Conservation (phyloP, 106 monocot genomes). For the Narthecium ossifragum region DNA sequence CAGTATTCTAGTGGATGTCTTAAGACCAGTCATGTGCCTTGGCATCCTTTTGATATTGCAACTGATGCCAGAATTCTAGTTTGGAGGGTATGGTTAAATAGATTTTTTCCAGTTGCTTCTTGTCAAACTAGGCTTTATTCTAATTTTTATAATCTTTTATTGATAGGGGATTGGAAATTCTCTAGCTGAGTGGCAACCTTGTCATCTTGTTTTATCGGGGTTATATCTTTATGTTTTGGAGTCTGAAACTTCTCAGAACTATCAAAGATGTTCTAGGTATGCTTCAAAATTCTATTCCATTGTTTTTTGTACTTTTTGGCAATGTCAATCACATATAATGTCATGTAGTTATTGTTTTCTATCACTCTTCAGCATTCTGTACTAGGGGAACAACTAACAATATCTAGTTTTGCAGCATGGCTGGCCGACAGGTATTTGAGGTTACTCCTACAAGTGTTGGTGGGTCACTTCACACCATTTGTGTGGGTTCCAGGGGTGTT, state of each 20-base stretch:
- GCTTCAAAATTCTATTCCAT: background rate
- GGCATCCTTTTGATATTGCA: constrained; percentile 71
- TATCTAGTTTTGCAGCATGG: constrained; percentile 72
- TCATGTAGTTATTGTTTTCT: background rate
- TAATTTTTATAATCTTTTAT: constrained; percentile 5
- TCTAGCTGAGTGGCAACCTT: constrained; percentile 89
- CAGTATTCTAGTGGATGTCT: constrained; percentile 17
- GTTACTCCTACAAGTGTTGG: constrained; percentile 85
- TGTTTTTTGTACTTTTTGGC: background rate
- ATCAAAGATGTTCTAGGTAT: constrained; percentile 84
- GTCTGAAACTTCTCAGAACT: constrained; percentile 56
- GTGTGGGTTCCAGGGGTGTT: constrained; percentile 65
- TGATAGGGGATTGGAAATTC: constrained; percentile 84
- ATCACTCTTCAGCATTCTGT: constrained; percentile 6
- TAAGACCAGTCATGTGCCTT: constrained; percentile 36
- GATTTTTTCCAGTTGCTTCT: background rate
- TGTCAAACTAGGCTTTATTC: constrained; percentile 2
- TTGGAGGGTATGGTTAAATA: constrained; percentile 93
- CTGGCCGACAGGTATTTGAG: constrained; percentile 87
- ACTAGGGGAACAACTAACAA: constrained; percentile 3
- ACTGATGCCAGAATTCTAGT: constrained; percentile 77
- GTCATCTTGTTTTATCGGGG: constrained; percentile 87
- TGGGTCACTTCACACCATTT: constrained; percentile 74
- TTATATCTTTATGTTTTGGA: constrained; percentile 93
- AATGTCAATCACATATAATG: background rate